Conservation (phyloP, 495 filamentous ascomycete species). For the Penicillium odoratum region DNA sequence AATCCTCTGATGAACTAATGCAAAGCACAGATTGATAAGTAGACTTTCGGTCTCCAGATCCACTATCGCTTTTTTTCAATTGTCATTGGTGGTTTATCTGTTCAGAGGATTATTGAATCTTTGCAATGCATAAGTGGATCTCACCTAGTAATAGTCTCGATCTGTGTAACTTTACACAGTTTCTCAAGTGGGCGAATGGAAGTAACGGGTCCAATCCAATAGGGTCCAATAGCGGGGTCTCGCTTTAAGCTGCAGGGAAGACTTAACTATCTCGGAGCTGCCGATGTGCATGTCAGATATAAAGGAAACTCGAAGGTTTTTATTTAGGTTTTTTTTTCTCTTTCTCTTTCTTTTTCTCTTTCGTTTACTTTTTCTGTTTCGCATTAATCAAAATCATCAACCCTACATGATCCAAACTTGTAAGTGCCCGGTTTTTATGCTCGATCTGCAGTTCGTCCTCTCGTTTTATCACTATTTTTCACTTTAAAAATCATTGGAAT, state of each 20-base stretch:
- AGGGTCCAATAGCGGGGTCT: background rate
- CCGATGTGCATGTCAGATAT: slow-evolving; percentile 32
- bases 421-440: slow-evolving; percentile 12
- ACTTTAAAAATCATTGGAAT: background rate
- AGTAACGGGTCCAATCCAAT: background rate
- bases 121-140: background rate
- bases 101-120: background rate
- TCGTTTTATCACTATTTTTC: background rate
- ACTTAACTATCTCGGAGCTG: slow-evolving; percentile 19
- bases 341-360: background rate
- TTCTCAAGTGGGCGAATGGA: no score
- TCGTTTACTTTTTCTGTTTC: background rate
- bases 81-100: background rate
- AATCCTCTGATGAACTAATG: background rate
- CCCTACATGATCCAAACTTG: slow-evolving; percentile 7
- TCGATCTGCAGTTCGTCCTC: slow-evolving; percentile 13
- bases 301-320: slow-evolving; percentile 3
- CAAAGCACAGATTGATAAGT: background rate
- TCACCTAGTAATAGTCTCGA: background rate
- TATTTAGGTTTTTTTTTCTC: background rate
- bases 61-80: background rate
- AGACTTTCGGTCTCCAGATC: background rate
- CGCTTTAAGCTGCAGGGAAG: background rate
- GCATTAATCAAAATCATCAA: background rate
- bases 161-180: background rate